Percentiles rank a stretch among this genome's conserved stretches.
Evolutionary conservation across 768 basidiomycete species (phyloP).

Genomic region (Lentinula edodes): DNA sequence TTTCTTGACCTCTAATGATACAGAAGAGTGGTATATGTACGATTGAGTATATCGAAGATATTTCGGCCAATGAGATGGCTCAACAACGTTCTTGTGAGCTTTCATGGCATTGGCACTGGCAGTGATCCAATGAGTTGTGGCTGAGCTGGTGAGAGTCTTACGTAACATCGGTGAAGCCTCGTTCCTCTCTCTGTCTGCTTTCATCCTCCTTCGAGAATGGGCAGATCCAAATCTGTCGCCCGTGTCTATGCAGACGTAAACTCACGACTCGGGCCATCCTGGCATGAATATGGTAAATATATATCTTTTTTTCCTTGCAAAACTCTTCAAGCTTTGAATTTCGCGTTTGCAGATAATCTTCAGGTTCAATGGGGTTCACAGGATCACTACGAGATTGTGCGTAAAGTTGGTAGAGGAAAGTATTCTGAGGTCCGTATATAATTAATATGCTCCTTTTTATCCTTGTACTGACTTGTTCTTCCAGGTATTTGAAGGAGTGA

Average conservation of each 20-base stretch:
- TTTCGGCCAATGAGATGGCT: conserved; percentile 46
- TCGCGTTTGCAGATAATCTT: conserved; percentile 65
- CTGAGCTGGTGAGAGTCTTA: neutral
- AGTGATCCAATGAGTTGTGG: no score
- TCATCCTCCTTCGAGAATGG: conserved; percentile 8
- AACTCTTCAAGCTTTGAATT: conserved; percentile 16
- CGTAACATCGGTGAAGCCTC: neutral
- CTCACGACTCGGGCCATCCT: conserved; percentile 77
- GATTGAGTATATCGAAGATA: conserved; percentile 48
- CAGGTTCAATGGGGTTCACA: conserved; percentile 98
- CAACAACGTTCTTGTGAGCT: conserved; percentile 11
- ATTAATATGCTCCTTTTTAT: conserved; percentile 3
- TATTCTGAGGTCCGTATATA: conserved; percentile 73
- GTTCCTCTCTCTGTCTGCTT: conserved; percentile 2
- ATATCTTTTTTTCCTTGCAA: conserved; percentile 7
- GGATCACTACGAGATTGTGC: conserved; percentile 96
- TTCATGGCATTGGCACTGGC: neutral
- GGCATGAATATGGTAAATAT: conserved; percentile 90
- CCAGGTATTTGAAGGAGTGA: conserved; percentile 90
- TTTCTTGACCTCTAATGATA: conserved; percentile 35
- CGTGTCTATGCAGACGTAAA: conserved; percentile 90
- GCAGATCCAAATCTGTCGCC: conserved; percentile 62
- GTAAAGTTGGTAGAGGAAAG: conserved; percentile 94
- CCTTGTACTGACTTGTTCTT: conserved; percentile 8
- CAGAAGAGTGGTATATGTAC: conserved; percentile 52